Evolutionary conservation across 768 basidiomycete species (phyloP).

Genomic region (Phylloporus sp.): DNA sequence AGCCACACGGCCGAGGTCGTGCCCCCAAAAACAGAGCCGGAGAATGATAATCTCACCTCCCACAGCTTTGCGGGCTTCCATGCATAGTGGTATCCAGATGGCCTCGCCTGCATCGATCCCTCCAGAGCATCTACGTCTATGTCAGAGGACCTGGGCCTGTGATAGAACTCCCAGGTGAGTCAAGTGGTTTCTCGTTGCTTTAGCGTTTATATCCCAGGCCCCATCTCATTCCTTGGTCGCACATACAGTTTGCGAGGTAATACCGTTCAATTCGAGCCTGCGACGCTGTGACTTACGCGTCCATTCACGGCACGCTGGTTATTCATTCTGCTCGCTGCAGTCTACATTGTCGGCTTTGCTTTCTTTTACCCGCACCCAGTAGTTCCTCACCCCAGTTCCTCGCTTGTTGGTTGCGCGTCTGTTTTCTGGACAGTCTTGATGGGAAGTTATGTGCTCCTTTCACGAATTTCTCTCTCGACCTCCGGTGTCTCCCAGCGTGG

Average conservation of each 20-base stretch:
- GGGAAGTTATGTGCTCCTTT: conserved; percentile 66
- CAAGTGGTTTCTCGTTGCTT: not conserved
- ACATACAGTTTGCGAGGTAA: conserved; percentile 37
- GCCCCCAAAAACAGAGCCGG: conserved; percentile 3
- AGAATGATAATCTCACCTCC: not conserved
- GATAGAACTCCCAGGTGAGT: conserved; percentile 44
- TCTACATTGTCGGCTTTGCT: conserved; percentile 67
- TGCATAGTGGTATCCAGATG: conserved; percentile 5
- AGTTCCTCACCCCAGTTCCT: conserved; percentile 63
- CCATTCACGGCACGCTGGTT: conserved; percentile 51
- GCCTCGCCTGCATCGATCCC: conserved; percentile 18
- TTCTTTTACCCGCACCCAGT: conserved; percentile 73
- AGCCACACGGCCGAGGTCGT: conserved; percentile 1
- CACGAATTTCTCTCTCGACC: conserved; percentile 55
- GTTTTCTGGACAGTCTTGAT: conserved; percentile 74
- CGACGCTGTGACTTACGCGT: conserved; percentile 47
- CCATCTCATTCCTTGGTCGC: conserved; percentile 52
- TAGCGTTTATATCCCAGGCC: conserved; percentile 36
- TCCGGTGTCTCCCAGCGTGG: conserved; percentile 79
- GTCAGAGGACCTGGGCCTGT: conserved; percentile 60
- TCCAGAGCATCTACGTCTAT: conserved; percentile 30
- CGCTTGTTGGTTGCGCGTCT: conserved; percentile 65
- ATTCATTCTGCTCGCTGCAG: conserved; percentile 49
- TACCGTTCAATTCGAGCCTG: conserved; percentile 51
- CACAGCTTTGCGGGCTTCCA: conserved; percentile 7